Percentiles rank a stretch among this genome's conserved stretches.
phyloP scores from a whole-genome alignment of 2,329 filamentous ascomycete genomes.

The Hymenoscyphus fraxineus region DNA sequence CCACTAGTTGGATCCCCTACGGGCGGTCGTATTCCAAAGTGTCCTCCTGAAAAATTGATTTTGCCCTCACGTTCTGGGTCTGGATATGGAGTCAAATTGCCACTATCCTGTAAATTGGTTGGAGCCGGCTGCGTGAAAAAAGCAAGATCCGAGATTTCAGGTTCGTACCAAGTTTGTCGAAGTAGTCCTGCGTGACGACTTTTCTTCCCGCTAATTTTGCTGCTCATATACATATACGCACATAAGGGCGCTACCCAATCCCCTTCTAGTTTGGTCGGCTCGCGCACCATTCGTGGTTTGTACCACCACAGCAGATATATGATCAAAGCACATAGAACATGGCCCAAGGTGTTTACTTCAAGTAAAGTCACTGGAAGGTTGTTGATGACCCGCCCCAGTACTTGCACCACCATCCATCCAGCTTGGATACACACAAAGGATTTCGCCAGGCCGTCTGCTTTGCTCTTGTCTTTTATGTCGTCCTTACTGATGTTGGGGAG shows the following conservation, averaged over 20 bases:
- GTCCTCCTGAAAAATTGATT: not conserved
- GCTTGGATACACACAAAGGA: constrained; percentile 30
- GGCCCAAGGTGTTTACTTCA: constrained; percentile 32
- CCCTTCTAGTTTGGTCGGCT: constrained; percentile 11
- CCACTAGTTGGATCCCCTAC: not conserved
- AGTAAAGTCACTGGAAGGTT: constrained; percentile 28
- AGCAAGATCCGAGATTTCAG: not conserved
- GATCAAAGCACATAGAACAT: constrained; percentile 25
- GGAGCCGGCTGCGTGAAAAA: not conserved
- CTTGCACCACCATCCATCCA: constrained; percentile 28
- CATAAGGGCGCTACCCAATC: constrained; percentile 13
- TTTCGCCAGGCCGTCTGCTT: constrained; percentile 31
- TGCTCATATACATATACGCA: constrained; percentile 19
- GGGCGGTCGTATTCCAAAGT: not conserved
- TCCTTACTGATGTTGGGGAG: constrained; percentile 22
- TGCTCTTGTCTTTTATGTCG: constrained; percentile 31
- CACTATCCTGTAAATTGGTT: not conserved
- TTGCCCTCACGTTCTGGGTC: not conserved
- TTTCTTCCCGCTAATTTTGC: constrained; percentile 3
- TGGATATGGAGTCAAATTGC: not conserved
- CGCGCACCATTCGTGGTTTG: constrained; percentile 26
- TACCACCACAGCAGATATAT: constrained; percentile 31
- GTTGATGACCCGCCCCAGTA: constrained; percentile 21
- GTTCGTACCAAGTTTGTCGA: not conserved
- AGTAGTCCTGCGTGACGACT: constrained; percentile 3